phyloP scores from a whole-genome alignment of 202 grass and related monocot genomes.

The Brachypodium distachyon region DNA sequence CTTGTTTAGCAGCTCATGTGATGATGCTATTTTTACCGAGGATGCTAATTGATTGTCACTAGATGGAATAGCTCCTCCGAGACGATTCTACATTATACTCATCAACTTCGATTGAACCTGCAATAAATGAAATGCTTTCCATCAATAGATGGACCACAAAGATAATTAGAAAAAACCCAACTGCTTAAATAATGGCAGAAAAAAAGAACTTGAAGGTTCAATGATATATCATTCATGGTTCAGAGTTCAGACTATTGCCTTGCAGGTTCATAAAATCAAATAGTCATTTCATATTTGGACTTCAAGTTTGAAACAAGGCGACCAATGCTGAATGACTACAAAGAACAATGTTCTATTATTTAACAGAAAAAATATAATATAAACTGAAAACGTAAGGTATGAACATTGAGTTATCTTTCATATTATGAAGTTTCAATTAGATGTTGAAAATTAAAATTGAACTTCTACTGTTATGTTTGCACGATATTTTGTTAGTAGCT shows the following conservation, averaged over 20 bases:
- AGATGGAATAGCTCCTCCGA: conserved; percentile 19
- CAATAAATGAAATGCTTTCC: conserved; percentile 4
- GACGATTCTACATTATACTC: background rate
- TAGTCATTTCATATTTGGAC: background rate
- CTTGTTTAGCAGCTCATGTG: conserved; percentile 30
- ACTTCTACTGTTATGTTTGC: background rate
- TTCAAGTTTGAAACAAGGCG: background rate
- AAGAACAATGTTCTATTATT: background rate
- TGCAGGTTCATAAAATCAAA: background rate
- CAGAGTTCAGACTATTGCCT: background rate
- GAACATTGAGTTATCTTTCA: background rate
- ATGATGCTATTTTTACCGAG: conserved; percentile 30
- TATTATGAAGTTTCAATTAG: background rate
- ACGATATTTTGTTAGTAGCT: background rate
- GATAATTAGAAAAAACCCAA: background rate
- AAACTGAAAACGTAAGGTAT: background rate
- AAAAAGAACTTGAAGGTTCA: background rate
- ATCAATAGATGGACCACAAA: conserved; percentile 2
- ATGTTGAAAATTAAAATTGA: background rate
- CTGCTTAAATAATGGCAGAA: background rate
- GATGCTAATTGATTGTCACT: conserved; percentile 38
- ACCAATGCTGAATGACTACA: background rate
- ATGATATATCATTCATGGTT: background rate
- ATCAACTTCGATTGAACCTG: conserved; percentile 3
- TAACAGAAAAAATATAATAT: background rate